Conservation (phyloP, 164 flowering plant species). For the Stephania cephalantha region DNA sequence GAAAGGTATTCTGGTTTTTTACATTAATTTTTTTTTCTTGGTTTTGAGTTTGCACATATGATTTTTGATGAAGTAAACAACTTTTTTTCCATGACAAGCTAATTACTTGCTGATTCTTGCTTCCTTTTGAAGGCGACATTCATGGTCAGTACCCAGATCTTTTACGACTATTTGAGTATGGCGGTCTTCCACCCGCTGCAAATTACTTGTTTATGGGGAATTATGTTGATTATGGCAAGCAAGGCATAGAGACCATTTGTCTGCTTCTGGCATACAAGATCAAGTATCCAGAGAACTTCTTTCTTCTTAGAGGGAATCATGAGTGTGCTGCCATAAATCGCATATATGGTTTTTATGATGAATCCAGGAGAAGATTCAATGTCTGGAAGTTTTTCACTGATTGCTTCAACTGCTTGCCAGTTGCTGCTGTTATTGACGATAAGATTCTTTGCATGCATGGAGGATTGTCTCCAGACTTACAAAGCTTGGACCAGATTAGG, state of each 20-base stretch:
- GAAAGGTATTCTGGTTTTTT: background rate
- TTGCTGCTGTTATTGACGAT: conserved; percentile 60
- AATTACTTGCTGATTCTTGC: background rate
- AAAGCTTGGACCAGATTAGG: conserved; percentile 52
- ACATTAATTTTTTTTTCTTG: background rate
- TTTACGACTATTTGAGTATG: conserved; percentile 54
- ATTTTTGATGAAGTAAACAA: background rate
- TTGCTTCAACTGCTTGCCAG: conserved; percentile 58
- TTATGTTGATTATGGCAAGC: conserved; percentile 69
- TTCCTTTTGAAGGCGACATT: conserved; percentile 47
- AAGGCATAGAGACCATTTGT: conserved; percentile 61
- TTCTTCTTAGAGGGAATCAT: conserved; percentile 59
- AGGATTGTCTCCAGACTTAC: conserved; percentile 55
- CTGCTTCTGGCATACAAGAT: conserved; percentile 59
- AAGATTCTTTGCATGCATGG: conserved; percentile 69
- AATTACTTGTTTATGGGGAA: conserved; percentile 60
- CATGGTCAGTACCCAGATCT: conserved; percentile 64
- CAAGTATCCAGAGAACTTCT: conserved; percentile 54
- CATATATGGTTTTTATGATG: conserved; percentile 58
- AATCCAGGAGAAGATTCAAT: conserved; percentile 58
- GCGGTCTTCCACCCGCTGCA: conserved; percentile 54
- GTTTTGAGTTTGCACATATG: background rate
- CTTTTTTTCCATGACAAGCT: background rate
- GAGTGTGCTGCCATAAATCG: conserved; percentile 59
- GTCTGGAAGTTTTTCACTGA: conserved; percentile 58